Evolutionary conservation across 441 rosid species (phyloP).

Genomic region (Viola pubescens): DNA sequence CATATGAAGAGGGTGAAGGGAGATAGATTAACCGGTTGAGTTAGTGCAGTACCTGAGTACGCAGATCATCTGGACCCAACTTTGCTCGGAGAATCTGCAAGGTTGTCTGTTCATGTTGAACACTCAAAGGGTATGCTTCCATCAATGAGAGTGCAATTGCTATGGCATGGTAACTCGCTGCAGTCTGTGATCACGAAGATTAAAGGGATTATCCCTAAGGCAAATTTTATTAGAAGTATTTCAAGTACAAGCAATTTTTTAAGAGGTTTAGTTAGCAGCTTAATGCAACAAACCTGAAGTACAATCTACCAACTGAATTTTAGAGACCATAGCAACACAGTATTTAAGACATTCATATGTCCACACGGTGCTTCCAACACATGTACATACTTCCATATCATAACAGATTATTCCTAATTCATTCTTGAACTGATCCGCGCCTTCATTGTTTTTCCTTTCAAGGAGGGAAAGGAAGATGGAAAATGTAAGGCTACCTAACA

Average conservation of each 20-base stretch:
- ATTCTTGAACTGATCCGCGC: too few relatives aligned
- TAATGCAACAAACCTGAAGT: too few relatives aligned
- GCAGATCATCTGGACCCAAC: conserved; percentile 62
- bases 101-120: conserved; percentile 71
- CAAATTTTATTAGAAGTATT: neutral
- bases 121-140: conserved; percentile 70
- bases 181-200: conserved; percentile 41
- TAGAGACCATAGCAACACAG: too few relatives aligned
- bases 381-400: too few relatives aligned
- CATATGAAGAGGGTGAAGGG: conserved; percentile 54
- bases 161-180: conserved; percentile 75
- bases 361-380: too few relatives aligned
- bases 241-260: neutral
- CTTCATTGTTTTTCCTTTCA: too few relatives aligned
- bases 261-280: conserved; percentile 3
- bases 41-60: conserved; percentile 43
- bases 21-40: neutral
- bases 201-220: conserved; percentile 13
- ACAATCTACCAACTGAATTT: too few relatives aligned
- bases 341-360: too few relatives aligned
- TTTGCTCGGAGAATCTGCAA: conserved; percentile 52
- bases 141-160: conserved; percentile 73
- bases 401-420: too few relatives aligned
- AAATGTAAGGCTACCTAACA: too few relatives aligned
- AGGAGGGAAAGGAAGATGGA: too few relatives aligned